Conservation (phyloP, 768 basidiomycete genomes). For the Pulveroboletus sp. region DNA sequence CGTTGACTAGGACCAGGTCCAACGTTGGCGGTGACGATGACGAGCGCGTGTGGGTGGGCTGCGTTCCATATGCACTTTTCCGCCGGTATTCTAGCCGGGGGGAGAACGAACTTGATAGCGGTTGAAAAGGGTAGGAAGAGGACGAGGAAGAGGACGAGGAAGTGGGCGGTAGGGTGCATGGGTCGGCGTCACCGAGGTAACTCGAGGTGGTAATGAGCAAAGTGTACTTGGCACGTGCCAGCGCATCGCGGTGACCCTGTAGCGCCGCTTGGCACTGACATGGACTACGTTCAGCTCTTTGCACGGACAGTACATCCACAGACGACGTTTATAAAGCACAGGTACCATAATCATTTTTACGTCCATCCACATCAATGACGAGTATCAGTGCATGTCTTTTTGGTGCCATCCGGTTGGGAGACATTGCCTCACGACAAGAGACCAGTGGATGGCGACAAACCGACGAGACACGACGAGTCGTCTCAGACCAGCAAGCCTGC, state of each 20-base stretch:
- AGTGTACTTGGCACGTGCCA: neutral
- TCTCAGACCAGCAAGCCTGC: no score
- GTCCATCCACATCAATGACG: no score
- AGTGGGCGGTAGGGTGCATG: slow-evolving; percentile 2
- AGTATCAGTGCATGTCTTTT: no score
- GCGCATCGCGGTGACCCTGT: neutral
- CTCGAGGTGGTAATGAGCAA: slow-evolving; percentile 5
- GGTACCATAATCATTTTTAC: no score
- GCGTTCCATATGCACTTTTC: slow-evolving; percentile 95
- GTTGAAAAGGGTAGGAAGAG: slow-evolving; percentile 27
- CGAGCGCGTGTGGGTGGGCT: slow-evolving; percentile 79
- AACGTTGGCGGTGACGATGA: slow-evolving; percentile 95
- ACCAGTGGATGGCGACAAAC: no score
- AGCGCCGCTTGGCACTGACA: no score
- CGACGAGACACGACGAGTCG: no score
- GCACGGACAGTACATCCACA: no score
- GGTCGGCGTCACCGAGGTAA: neutral
- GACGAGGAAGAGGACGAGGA: slow-evolving; percentile 2
- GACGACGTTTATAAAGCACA: no score
- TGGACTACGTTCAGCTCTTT: no score
- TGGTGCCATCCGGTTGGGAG: no score
- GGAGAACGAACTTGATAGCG: slow-evolving; percentile 85
- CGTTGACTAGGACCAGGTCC: slow-evolving; percentile 71
- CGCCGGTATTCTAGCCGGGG: slow-evolving; percentile 65
- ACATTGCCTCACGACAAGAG: no score